Base-by-base conservation (phyloP, 2,329 filamentous ascomycete genomes). In the Monosporascus sp. region DNA sequence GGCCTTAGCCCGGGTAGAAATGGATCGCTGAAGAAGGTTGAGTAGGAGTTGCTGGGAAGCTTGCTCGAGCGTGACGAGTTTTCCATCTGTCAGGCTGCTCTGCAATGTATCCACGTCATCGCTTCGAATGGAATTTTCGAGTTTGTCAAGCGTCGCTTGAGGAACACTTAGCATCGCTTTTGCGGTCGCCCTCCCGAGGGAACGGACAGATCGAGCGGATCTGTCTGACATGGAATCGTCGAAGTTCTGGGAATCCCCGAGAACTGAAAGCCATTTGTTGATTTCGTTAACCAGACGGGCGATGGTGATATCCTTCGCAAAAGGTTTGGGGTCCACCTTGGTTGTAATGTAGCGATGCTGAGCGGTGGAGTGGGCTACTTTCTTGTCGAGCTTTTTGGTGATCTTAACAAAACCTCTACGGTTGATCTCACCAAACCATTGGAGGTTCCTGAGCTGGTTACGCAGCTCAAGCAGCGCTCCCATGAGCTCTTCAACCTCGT, bases 401-500 rank as follows among this genome's bases (percentile, higher is more conserved):
- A 99, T 99, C 75, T 99, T 99, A 69, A 95, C 84, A 65, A 99
- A 99, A 2, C 94, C 94, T 58, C 90, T 82, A 50, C 92, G 84
- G 70, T 99, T 99, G 65, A 97, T 93, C 72, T 97, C 93, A 48
- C 92, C 93, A 68, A 97, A 99, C 92, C 92, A 97, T 70, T 96
- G 89, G 50, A 99, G 77, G 65, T 97, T 97, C 55, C 94, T 83
- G 60, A 97, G 74, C 67, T 95, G 89, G 50, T 86, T 87, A 53
- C 94, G 84, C 55, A 97, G 78, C 71, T 99, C 94, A 35, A 97
- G 81, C 49, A 99, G 76, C 37, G 92, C 91, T 37, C 88, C 90
- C 76, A 95, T 88, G 47, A 97, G 78, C 71, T 99, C 94, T 69
- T 97, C 90, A 44, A 87, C 80, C 72, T 99, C 94, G 67, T 97